phyloP scores from a whole-genome alignment of 345 rosid genomes.

The Dimocarpus longan region DNA sequence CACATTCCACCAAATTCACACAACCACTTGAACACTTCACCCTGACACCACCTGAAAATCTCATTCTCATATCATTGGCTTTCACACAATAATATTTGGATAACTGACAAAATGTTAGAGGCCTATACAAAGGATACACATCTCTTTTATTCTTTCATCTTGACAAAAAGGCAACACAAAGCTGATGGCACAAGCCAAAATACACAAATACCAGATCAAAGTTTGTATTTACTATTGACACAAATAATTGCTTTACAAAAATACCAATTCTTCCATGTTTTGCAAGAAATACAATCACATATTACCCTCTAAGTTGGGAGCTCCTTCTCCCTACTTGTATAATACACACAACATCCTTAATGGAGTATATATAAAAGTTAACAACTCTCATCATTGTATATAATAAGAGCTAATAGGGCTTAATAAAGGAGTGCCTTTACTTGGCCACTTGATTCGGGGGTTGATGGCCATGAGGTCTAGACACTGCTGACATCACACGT shows the following conservation, averaged over 20 bases:
- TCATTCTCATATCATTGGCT: no score
- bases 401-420: not conserved
- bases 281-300: slow-evolving; percentile 14
- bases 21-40: no score
- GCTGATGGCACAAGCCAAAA: not conserved
- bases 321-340: slow-evolving; percentile 19
- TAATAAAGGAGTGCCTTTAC: slow-evolving; percentile 15
- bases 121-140: no score
- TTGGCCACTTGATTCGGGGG: slow-evolving; percentile 26
- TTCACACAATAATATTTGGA: no score
- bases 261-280: slow-evolving; percentile 12
- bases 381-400: not conserved
- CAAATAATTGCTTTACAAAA: slow-evolving; percentile 28
- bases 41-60: no score
- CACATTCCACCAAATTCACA: no score
- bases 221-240: slow-evolving; percentile 25
- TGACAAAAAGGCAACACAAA: no score
- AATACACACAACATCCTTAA: not conserved
- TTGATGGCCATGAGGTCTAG: slow-evolving; percentile 47
- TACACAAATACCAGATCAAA: slow-evolving; percentile 12
- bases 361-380: slow-evolving; percentile 2
- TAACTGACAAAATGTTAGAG: no score
- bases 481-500: slow-evolving; percentile 64
- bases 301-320: slow-evolving; percentile 21
- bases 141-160: no score